Evolutionary conservation across 805 yeast genomes (phyloP).

Genomic region (Saccharomyces eubayanus): DNA sequence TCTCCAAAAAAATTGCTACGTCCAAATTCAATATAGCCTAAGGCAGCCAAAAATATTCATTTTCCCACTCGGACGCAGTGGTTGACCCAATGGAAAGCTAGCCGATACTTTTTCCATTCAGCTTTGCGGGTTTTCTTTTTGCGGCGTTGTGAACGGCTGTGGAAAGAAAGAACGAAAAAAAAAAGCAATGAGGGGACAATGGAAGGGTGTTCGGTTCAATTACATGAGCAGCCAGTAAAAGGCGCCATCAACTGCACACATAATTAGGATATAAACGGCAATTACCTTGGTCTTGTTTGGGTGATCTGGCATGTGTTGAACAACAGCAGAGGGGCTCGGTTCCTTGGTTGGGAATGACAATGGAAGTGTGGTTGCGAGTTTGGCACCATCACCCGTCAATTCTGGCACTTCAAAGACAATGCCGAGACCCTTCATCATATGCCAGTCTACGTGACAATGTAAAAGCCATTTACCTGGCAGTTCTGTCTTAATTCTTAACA

Average conservation of each 20-base stretch:
- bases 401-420: slow-evolving; percentile 37
- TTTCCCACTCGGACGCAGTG: background rate
- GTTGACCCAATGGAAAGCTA: slow-evolving; percentile 1
- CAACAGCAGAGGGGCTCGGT: background rate
- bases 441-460: slow-evolving; percentile 75
- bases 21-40: background rate
- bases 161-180: background rate
- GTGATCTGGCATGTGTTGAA: background rate
- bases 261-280: slow-evolving; percentile 12
- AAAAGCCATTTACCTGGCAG: slow-evolving; percentile 75
- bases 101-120: slow-evolving; percentile 1
- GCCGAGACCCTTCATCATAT: slow-evolving; percentile 56
- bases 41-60: background rate
- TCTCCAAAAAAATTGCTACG: background rate
- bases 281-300: slow-evolving; percentile 11
- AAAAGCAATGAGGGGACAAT: background rate
- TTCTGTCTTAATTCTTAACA: slow-evolving; percentile 49
- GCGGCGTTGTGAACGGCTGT: slow-evolving; percentile 1
- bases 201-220: background rate
- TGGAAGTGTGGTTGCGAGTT: background rate
- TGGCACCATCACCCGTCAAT: background rate
- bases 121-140: slow-evolving; percentile 1
- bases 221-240: slow-evolving; percentile 10
- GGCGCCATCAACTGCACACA: slow-evolving; percentile 12
- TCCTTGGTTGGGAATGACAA: background rate